phyloP scores from a whole-genome alignment of 2,329 filamentous ascomycete genomes.

The Diaporthe ampelina region DNA sequence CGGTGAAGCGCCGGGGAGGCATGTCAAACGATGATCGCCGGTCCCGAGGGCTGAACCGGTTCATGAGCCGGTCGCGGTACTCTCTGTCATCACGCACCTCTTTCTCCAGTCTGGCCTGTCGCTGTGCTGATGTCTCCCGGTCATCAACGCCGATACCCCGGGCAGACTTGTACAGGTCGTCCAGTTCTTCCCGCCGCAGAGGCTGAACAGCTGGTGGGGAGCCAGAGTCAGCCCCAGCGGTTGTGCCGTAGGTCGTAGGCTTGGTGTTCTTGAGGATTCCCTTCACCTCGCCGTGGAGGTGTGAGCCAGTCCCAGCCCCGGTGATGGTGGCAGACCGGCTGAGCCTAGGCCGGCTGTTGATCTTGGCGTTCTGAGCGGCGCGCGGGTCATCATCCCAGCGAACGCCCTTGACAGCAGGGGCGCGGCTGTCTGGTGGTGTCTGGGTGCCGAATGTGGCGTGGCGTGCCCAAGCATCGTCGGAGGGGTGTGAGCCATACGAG shows the following conservation, averaged over 20 bases:
- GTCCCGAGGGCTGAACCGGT: conserved; percentile 33
- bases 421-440: conserved; percentile 28
- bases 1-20: conserved; percentile 37
- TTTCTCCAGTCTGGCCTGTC: conserved; percentile 30
- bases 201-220: conserved; percentile 31
- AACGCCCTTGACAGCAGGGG: conserved; percentile 37
- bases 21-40: conserved; percentile 38
- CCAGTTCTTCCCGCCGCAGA: conserved; percentile 34
- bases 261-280: conserved; percentile 40
- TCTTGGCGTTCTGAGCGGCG: conserved; percentile 39
- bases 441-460: conserved; percentile 11
- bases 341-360: conserved; percentile 33
- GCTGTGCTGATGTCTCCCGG: conserved; percentile 34
- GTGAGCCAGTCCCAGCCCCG: conserved; percentile 36
- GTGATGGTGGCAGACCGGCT: conserved; percentile 38
- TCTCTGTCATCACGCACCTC: conserved; percentile 34
- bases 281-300: conserved; percentile 38
- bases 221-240: neutral
- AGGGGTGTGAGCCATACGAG: conserved; percentile 32
- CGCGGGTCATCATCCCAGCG: conserved; percentile 41
- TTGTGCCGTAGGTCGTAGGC: neutral
- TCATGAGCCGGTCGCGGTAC: conserved; percentile 33
- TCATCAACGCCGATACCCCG: conserved; percentile 37
- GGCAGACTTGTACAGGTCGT: conserved; percentile 37
- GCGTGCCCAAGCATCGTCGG: conserved; percentile 25